Evolutionary conservation across 192 early-diverging fungal genomes (phyloP), one percentile per base, ranked within the genome.

Genomic region (Coemansia sp.): DNA sequence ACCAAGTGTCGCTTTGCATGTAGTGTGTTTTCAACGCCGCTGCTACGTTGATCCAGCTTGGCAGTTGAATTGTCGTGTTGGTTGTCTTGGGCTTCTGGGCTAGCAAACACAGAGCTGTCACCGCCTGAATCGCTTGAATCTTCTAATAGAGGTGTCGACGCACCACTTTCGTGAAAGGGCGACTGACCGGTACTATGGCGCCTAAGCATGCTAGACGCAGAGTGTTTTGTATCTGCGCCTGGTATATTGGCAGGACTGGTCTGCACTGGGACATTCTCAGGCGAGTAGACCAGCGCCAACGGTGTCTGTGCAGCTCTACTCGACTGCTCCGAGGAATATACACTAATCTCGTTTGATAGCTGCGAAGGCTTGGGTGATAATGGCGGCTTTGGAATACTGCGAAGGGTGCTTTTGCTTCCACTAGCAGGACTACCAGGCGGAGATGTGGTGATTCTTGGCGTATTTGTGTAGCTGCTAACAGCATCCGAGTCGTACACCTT

Each of bases 401-500:
- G 47, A 15, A 21, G 47, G 0, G n/a, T 17, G 47, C 17, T 17
- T 19, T 49, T 49, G 5, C n/a, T 19, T 21, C 19, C 19, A 19
- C 7, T 17, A 23, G 35, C 38, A 21, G n/a, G n/a, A 24, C 59
- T 47, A 14, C 52, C 52, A 12, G 24, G 52, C n/a, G 29, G 15
- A 9, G 54, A 64, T 4, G 64, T 76, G 21, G n/a, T 11, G 2
- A 37, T 27, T 4, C 60, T 63, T 19, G 73, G 68, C 3, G 73
- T 76, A 15, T 55, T 64, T 3, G 64, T 47, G 9, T 57, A 51
- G 57, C 55, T 76, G 57, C 68, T 76, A 5, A 60, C 60, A 45
- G 60, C 52, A 15, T 79, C 71, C 23, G 65, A 70, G 21, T 79
- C 76, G 19, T 70, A 64, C 8, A 79, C 41, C 57, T 73, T 71